A percentile compares a stretch with the other conserved stretches of the same genome.
phyloP scores from a whole-genome alignment of 176 grass and related monocot species.

The Ampelocalamus luodianensis region DNA sequence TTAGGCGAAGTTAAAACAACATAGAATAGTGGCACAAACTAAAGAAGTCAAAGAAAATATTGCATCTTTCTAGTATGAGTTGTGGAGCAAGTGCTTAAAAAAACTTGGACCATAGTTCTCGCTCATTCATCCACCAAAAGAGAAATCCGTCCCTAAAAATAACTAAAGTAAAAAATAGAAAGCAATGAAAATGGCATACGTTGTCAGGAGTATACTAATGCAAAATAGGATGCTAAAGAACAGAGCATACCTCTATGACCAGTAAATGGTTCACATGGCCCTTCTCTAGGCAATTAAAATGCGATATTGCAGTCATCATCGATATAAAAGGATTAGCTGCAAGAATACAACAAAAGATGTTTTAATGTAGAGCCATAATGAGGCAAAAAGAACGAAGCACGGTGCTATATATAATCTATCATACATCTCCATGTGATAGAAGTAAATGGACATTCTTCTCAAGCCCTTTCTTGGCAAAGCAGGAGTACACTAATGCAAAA shows the following conservation, averaged over 20 bases:
- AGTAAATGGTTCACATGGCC: conserved; percentile 72
- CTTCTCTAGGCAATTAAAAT: conserved; percentile 88
- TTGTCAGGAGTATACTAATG: background rate
- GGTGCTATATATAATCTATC: background rate
- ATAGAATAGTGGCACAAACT: background rate
- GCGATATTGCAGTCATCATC: conserved; percentile 83
- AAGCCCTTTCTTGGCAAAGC: conserved; percentile 51
- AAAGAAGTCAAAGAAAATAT: background rate
- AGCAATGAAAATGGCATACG: background rate
- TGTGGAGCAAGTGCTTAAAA: conserved; percentile 76
- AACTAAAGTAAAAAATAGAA: conserved; percentile 27
- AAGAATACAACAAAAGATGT: conserved; percentile 26
- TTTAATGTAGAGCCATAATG: background rate
- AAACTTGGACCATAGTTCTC: conserved; percentile 88
- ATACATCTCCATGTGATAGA: conserved; percentile 79
- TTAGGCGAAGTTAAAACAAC: background rate
- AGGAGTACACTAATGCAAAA: background rate
- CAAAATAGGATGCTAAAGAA: background rate
- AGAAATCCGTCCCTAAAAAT: conserved; percentile 67
- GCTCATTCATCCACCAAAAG: conserved; percentile 85
- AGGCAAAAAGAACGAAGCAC: background rate
- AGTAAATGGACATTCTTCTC: conserved; percentile 84
- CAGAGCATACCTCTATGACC: conserved; percentile 80
- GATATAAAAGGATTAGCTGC: conserved; percentile 83
- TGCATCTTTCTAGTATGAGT: conserved; percentile 83